Conservation (phyloP, 305 asterid species). For the Fraxinus sp. region DNA sequence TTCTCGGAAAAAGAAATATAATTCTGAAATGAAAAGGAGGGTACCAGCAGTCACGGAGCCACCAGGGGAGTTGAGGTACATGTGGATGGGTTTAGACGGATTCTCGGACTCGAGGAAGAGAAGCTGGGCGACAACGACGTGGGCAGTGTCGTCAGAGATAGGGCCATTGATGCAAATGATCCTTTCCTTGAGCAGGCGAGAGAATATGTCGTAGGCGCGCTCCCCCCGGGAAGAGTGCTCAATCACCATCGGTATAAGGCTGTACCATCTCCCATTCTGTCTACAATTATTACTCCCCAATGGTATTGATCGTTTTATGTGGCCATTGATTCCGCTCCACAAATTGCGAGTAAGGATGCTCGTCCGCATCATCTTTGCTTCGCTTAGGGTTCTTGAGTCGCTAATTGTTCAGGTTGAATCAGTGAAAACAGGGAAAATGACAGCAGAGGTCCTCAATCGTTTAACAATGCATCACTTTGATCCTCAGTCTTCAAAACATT, state of each 20-base stretch:
- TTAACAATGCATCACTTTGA: not conserved
- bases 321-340: slow-evolving; percentile 28
- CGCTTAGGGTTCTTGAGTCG: not conserved
- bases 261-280: slow-evolving; percentile 40
- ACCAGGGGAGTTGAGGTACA: slow-evolving; percentile 95
- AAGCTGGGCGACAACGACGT: slow-evolving; percentile 91
- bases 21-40: not conserved
- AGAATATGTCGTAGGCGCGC: slow-evolving; percentile 90
- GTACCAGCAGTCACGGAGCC: slow-evolving; percentile 92
- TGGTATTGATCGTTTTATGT: not conserved
- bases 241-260: slow-evolving; percentile 86
- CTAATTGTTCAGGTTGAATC: not conserved
- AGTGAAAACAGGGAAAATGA: not conserved
- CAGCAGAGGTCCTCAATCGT: not conserved
- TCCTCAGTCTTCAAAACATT: not conserved
- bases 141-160: slow-evolving; percentile 81
- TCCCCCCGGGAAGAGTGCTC: slow-evolving; percentile 94
- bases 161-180: slow-evolving; percentile 91
- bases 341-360: slow-evolving; percentile 37
- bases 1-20: not conserved
- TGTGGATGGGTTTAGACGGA: slow-evolving; percentile 85
- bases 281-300: not conserved
- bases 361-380: slow-evolving; percentile 28
- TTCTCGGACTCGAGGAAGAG: slow-evolving; percentile 89
- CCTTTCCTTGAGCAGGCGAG: slow-evolving; percentile 84